A percentile compares a stretch with the other conserved stretches of the same genome.
Conservation (phyloP, 2,329 filamentous ascomycete species). For the Fusarium scirpi region DNA sequence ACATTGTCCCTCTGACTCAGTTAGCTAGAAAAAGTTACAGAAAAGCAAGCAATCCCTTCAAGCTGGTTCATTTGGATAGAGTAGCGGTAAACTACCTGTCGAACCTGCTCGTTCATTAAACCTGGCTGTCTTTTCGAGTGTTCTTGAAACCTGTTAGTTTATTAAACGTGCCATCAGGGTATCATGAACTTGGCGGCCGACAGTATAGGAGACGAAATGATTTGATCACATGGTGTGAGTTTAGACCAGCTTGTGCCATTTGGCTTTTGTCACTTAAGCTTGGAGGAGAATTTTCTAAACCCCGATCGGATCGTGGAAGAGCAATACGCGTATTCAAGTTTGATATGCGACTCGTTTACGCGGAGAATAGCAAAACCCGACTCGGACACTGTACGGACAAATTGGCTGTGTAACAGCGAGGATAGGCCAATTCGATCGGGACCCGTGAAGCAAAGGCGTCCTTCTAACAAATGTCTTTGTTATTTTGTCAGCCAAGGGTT, state of each 20-base stretch:
- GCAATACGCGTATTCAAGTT: slow-evolving; percentile 29
- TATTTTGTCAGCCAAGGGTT: slow-evolving; percentile 37
- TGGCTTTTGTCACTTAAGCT: not conserved
- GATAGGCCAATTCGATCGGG: slow-evolving; percentile 3
- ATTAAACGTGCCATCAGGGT: not conserved
- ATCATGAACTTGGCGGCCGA: not conserved
- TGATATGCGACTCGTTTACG: not conserved
- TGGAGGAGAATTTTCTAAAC: not conserved
- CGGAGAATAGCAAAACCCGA: slow-evolving; percentile 30
- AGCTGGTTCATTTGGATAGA: not conserved
- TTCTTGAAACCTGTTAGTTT: not conserved
- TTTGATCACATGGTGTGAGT: not conserved
- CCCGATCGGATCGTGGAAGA: slow-evolving; percentile 2
- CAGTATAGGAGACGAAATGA: not conserved
- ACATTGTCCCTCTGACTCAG: not conserved
- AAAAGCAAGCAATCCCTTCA: not conserved
- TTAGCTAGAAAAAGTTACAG: not conserved
- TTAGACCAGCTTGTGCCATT: not conserved
- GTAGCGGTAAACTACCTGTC: not conserved
- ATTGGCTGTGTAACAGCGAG: slow-evolving; percentile 9
- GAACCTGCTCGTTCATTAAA: not conserved
- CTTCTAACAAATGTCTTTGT: slow-evolving; percentile 20
- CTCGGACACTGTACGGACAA: slow-evolving; percentile 15
- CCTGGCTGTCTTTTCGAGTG: not conserved
- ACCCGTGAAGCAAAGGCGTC: slow-evolving; percentile 34